Conservation (phyloP, 1,284 basidiomycete genomes). For the Trichosporon inkin region DNA sequence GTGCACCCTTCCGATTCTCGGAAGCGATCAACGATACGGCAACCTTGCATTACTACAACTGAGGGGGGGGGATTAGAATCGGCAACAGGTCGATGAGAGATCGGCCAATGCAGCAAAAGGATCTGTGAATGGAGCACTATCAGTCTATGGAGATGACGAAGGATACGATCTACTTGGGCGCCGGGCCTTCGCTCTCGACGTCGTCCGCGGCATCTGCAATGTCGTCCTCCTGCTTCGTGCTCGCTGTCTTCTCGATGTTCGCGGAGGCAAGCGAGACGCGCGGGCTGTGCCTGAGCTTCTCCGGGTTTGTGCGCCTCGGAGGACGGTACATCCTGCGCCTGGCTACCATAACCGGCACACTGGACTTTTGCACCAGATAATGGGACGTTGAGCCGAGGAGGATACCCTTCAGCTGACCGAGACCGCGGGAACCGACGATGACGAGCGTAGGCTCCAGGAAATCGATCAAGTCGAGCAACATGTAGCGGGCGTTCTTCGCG, state of each 20-base stretch:
- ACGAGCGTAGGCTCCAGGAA: conserved; percentile 86
- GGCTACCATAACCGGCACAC: conserved; percentile 87
- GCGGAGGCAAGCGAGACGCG: conserved; percentile 83
- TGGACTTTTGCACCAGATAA: conserved; percentile 90
- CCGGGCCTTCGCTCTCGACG: conserved; percentile 16
- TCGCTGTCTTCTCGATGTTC: conserved; percentile 61
- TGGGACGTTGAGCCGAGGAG: conserved; percentile 95
- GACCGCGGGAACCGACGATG: conserved; percentile 88
- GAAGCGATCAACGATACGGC: too few relatives aligned
- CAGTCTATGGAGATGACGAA: too few relatives aligned
- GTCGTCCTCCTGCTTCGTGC: conserved; percentile 50
- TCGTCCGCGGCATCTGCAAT: conserved; percentile 45
- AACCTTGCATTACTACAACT: too few relatives aligned
- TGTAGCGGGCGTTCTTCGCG: conserved; percentile 87
- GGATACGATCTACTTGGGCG: too few relatives aligned
- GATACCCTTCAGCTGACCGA: conserved; percentile 86
- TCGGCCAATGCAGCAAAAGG: too few relatives aligned
- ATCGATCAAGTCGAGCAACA: conserved; percentile 89
- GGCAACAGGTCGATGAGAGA: too few relatives aligned
- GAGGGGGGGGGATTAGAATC: too few relatives aligned
- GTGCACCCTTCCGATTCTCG: too few relatives aligned
- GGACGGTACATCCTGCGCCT: conserved; percentile 74
- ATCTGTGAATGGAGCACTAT: too few relatives aligned
- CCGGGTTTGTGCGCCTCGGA: conserved; percentile 52
- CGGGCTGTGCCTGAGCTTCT: conserved; percentile 51